Conservation (phyloP, 495 filamentous ascomycete genomes). For the Daldinia caldariorum region DNA sequence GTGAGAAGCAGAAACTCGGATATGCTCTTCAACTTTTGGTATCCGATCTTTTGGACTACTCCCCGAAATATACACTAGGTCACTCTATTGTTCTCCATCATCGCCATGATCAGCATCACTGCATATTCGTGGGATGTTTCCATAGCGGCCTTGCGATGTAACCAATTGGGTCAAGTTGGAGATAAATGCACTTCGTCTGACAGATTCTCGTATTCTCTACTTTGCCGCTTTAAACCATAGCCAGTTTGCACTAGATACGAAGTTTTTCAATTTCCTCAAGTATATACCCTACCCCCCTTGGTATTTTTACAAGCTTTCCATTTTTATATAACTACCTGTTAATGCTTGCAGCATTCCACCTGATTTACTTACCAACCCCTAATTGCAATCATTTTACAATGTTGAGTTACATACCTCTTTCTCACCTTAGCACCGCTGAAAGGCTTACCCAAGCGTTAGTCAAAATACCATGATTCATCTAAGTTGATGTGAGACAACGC, state of each 20-base stretch:
- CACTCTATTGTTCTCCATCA: slow-evolving; percentile 5
- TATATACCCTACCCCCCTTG: neutral
- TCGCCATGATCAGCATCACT: slow-evolving; percentile 31
- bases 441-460: neutral
- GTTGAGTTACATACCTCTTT: no score
- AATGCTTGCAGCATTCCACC: neutral
- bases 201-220: slow-evolving; percentile 33
- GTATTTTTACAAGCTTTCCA: no score
- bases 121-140: slow-evolving; percentile 32
- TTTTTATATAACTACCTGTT: neutral
- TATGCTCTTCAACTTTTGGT: neutral
- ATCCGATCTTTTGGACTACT: neutral
- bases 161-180: slow-evolving; percentile 28
- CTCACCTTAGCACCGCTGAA: no score
- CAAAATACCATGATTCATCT: neutral
- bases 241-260: neutral
- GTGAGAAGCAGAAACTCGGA: neutral
- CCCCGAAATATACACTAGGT: slow-evolving; percentile 8
- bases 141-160: slow-evolving; percentile 30
- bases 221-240: neutral
- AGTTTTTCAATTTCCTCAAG: neutral
- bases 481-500: slow-evolving; percentile 7
- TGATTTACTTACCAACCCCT: neutral
- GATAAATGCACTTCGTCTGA: slow-evolving; percentile 11
- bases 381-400: neutral